Percentiles rank a stretch among this genome's conserved stretches.
Conservation (phyloP, 2,329 filamentous ascomycete genomes). For the Colletotrichum scovillei region DNA sequence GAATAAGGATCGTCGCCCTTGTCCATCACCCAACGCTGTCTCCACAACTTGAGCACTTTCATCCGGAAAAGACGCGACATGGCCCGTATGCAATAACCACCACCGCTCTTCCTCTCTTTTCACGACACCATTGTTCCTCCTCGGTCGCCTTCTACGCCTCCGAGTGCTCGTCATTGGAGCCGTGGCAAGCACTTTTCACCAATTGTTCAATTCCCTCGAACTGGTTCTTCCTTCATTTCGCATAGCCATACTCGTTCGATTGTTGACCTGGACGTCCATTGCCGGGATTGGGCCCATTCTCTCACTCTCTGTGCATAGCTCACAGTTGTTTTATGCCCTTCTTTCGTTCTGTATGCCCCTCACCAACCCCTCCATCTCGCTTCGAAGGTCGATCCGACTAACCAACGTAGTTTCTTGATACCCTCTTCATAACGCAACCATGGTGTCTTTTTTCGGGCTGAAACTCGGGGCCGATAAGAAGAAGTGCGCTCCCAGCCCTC, state of each 20-base stretch:
- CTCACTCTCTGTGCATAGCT: constrained; percentile 25
- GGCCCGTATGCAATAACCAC: constrained; percentile 33
- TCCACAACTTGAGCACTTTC: constrained; percentile 24
- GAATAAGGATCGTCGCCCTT: constrained; percentile 36
- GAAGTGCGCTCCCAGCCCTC: constrained; percentile 49
- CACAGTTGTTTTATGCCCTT: constrained; percentile 13
- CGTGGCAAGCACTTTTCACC: constrained; percentile 13
- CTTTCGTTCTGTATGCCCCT: constrained; percentile 31
- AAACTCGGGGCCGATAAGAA: constrained; percentile 68
- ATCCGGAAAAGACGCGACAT: constrained; percentile 33
- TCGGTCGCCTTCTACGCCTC: constrained; percentile 20
- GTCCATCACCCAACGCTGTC: constrained; percentile 25
- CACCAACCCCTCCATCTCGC: constrained; percentile 14
- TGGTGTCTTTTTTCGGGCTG: constrained; percentile 71
- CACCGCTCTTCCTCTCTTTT: constrained; percentile 19
- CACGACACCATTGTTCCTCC: constrained; percentile 17
- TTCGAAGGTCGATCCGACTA: not conserved
- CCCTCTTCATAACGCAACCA: constrained; percentile 41
- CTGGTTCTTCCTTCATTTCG: constrained; percentile 12
- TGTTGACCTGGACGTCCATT: constrained; percentile 13
- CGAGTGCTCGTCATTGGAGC: constrained; percentile 19
- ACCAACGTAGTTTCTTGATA: constrained; percentile 23
- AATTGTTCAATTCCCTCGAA: not conserved
- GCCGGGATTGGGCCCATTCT: not conserved
- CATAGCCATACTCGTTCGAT: not conserved